A percentile compares a stretch with the other conserved stretches of the same genome.
phyloP scores from a whole-genome alignment of 73 alveolate species.

The Stentor roeselii region DNA sequence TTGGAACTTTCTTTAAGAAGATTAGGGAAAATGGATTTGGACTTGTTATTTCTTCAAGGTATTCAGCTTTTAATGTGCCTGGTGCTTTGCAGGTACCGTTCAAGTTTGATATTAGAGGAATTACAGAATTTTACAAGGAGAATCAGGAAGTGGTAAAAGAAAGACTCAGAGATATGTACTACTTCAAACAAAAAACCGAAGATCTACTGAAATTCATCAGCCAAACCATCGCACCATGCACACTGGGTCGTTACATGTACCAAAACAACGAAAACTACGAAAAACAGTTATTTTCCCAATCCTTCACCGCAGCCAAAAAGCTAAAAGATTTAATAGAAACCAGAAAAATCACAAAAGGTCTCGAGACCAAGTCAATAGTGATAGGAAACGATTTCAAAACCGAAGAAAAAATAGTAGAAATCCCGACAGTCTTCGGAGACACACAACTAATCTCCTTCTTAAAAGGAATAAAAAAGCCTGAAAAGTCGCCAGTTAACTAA shows the following conservation, averaged over 20 bases:
- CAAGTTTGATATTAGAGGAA: background rate
- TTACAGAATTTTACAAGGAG: background rate
- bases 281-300: background rate
- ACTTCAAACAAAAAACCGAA: background rate
- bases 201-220: background rate
- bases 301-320: background rate
- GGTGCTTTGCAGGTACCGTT: constrained; percentile 13
- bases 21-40: background rate
- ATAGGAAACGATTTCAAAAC: background rate
- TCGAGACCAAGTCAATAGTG: background rate
- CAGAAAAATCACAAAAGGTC: background rate
- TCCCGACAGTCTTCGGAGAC: background rate
- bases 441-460: background rate
- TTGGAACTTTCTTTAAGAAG: background rate
- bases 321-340: background rate
- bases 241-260: constrained; percentile 1
- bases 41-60: background rate
- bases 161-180: background rate
- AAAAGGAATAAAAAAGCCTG: background rate
- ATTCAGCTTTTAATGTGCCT: background rate
- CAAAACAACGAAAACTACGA: background rate
- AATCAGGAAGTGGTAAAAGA: background rate
- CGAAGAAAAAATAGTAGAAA: background rate
- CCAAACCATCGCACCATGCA: background rate
- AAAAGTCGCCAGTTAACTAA: too few relatives aligned